Percentiles rank a stretch among this genome's conserved stretches.
Conservation (phyloP, 371 early-diverging fungal species). For the Dinochytrium kinnereticum region DNA sequence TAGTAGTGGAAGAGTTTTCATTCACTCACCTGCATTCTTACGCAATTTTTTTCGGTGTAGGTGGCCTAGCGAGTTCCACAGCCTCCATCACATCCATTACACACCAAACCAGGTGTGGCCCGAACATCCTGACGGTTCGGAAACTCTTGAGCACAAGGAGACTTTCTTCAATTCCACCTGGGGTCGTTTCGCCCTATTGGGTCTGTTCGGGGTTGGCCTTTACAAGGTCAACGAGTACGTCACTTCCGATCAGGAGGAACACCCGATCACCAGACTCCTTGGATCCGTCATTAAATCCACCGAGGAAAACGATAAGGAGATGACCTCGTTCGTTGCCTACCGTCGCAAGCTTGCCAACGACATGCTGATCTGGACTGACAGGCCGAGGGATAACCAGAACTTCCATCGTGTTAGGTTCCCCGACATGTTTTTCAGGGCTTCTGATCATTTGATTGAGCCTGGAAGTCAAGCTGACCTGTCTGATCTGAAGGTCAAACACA, state of each 20-base stretch:
- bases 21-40: not conserved
- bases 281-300: not conserved
- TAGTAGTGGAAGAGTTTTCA: not conserved
- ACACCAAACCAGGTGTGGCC: slow-evolving; percentile 18
- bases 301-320: slow-evolving; percentile 21
- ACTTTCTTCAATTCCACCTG: slow-evolving; percentile 34
- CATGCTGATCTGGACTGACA: slow-evolving; percentile 5
- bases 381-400: not conserved
- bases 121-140: slow-evolving; percentile 31
- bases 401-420: slow-evolving; percentile 37
- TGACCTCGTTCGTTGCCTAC: not conserved
- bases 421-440: slow-evolving; percentile 35
- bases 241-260: slow-evolving; percentile 26
- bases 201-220: slow-evolving; percentile 14
- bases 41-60: slow-evolving; percentile 16
- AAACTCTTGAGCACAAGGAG: slow-evolving; percentile 26
- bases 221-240: slow-evolving; percentile 34
- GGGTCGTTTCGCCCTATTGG: slow-evolving; percentile 16
- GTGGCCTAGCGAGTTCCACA: slow-evolving; percentile 48
- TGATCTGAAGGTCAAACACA: slow-evolving; percentile 41
- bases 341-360: slow-evolving; percentile 27
- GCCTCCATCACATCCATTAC: slow-evolving; percentile 22
- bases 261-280: slow-evolving; percentile 37
- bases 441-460: slow-evolving; percentile 43
- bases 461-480: slow-evolving; percentile 28